Base-by-base conservation (phyloP, 2,329 filamentous ascomycete genomes). In the Mycosphaerella sp. region DNA sequence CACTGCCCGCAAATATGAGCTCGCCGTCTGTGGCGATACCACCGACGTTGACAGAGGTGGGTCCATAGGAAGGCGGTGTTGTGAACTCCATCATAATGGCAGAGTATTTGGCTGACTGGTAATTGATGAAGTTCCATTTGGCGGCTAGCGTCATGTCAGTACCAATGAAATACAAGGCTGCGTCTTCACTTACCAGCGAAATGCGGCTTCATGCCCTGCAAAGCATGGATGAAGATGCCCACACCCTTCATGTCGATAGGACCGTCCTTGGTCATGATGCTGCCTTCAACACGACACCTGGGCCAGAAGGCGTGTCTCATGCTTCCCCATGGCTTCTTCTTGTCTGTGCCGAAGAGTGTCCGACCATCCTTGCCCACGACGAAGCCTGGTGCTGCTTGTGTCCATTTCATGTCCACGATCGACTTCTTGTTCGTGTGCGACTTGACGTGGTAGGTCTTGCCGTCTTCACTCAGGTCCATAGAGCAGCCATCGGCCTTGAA, bases 191-290 rank as follows among this genome's bases (percentile, higher is more conserved):
- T 74, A 82, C 80, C 90, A 53, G 89, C 87, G 68, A 98, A 94
- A 70, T 98, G 93, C 36, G 93, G 93, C 79, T 98, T 98, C 91
- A 97, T 97, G 68, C 90, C 93, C 74, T 97, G 93, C 44, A 97
- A 75, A 36, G 89, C 90, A 69, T 93, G 86, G 59, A 85, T 78
- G 72, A 89, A 91, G 64, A 94, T 75, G 28, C 84, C 89, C 57
- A 77, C 81, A 51, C 91, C 91, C 64, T 81, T 85, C 69, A 95
- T 83, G 68, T 95, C 85, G 56, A 95, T 77, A 34, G 86, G 81
- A 42, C 89, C 88, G 30, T 88, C 82, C 63, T 86, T 80, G 54
- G 89, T 95, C 57, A 87, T 82, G 68, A 97, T 89, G 60, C 79
- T 87, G 45, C 93, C 93, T 70, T 91, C 86, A 10, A 85, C 81